Evolutionary conservation across 148 eudicot genomes (phyloP).

Genomic region (Dianthus caryophyllus): DNA sequence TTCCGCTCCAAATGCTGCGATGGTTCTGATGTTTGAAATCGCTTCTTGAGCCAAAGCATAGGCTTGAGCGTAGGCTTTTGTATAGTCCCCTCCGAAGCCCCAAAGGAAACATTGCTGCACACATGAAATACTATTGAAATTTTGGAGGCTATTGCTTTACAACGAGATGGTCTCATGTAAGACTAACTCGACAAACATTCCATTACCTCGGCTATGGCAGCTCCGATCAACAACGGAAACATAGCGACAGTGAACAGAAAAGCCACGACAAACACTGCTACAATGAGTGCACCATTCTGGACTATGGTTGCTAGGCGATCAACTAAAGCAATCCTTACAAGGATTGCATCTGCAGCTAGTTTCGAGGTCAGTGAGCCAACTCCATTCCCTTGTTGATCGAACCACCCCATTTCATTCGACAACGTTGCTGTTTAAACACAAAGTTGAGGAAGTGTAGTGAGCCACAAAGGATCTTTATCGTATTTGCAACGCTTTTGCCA

Average conservation of each 20-base stretch:
- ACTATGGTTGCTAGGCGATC: constrained; percentile 58
- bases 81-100: constrained; percentile 68
- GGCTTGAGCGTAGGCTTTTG: constrained; percentile 40
- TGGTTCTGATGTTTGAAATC: constrained; percentile 57
- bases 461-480: background rate
- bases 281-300: constrained; percentile 50
- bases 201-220: constrained; percentile 60
- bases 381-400: constrained; percentile 53
- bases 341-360: constrained; percentile 62
- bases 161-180: no score
- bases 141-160: no score
- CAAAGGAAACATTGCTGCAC: constrained; percentile 58
- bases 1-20: constrained; percentile 72
- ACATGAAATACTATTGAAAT: background rate
- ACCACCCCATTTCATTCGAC: constrained; percentile 65
- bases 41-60: constrained; percentile 65
- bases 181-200: background rate
- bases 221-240: constrained; percentile 58
- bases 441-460: background rate
- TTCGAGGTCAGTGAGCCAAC: constrained; percentile 54
- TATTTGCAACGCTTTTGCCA: no score
- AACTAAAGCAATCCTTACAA: constrained; percentile 59
- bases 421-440: constrained; percentile 41
- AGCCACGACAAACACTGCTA: constrained; percentile 52
- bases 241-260: constrained; percentile 44